These are phyloP conservation scores for Chernovozyma aurita DNA, from an alignment of 1,139 yeast species.

Conservation along the genomic window DNA sequence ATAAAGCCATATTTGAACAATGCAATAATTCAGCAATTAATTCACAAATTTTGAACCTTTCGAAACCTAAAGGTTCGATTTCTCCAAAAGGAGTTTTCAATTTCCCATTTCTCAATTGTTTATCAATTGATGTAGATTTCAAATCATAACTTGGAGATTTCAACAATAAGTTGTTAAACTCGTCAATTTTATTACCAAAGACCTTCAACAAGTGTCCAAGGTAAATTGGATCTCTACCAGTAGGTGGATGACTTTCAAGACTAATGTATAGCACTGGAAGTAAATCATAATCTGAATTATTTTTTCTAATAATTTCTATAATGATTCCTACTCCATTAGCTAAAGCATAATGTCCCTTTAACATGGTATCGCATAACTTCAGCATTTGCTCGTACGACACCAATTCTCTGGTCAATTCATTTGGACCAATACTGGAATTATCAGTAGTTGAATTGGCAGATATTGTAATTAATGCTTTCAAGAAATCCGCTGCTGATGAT, in stretches of 20 bases:
- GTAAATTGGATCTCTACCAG: conserved; percentile 91
- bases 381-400: conserved; percentile 69
- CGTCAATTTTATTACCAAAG: conserved; percentile 71
- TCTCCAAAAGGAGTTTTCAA: conserved; percentile 57
- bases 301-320: conserved; percentile 90
- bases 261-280: conserved; percentile 86
- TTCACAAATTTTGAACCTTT: conserved; percentile 92
- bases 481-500: conserved; percentile 44
- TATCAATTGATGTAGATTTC: background rate
- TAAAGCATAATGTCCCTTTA: conserved; percentile 85
- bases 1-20: conserved; percentile 92
- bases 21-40: conserved; percentile 90
- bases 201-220: conserved; percentile 80
- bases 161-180: conserved; percentile 46
- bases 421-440: conserved; percentile 92
- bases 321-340: conserved; percentile 96
- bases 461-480: conserved; percentile 47
- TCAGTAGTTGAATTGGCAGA: conserved; percentile 71
- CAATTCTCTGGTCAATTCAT: conserved; percentile 86
- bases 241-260: conserved; percentile 89
- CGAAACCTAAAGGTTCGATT: conserved; percentile 88
- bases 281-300: conserved; percentile 91
- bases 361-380: conserved; percentile 74
- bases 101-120: conserved; percentile 14
- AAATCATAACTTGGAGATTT: conserved; percentile 8